Conservation (phyloP, 1,284 basidiomycete species). For the Crucibulum cyathiforme region DNA sequence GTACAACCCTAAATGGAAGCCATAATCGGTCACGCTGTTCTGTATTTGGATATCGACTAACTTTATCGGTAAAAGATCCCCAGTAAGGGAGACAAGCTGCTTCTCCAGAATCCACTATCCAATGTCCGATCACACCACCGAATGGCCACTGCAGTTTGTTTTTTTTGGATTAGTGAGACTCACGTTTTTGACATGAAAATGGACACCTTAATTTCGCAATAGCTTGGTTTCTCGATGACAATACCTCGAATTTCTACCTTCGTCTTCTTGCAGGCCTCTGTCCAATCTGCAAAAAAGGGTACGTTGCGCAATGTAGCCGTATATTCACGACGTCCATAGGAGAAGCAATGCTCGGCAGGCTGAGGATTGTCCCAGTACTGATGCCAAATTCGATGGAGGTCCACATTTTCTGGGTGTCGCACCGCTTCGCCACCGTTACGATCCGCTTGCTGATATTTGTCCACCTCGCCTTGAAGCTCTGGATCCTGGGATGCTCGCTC, state of each 20-base stretch:
- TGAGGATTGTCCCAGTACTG: slow-evolving; percentile 28
- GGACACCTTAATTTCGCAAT: slow-evolving; percentile 33
- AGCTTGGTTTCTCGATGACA: slow-evolving; percentile 19
- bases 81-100: slow-evolving; percentile 31
- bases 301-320: slow-evolving; percentile 29
- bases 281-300: slow-evolving; percentile 30
- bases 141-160: slow-evolving; percentile 25
- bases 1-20: slow-evolving; percentile 29
- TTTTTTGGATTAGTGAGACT: background rate
- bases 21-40: background rate
- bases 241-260: slow-evolving; percentile 29
- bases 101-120: slow-evolving; percentile 29
- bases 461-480: no score
- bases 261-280: slow-evolving; percentile 25
- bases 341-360: slow-evolving; percentile 23
- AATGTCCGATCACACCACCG: slow-evolving; percentile 31
- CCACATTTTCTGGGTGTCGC: no score
- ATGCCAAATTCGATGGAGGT: background rate
- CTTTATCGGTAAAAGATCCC: slow-evolving; percentile 33
- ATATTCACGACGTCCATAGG: slow-evolving; percentile 33
- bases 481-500: no score
- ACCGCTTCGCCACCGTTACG: no score
- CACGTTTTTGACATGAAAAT: background rate
- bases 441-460: no score
- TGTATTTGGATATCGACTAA: slow-evolving; percentile 1